A percentile compares a stretch with the other conserved stretches of the same genome.
Conservation (phyloP, 202 grass and related monocot genomes). For the Musa balbisiana region DNA sequence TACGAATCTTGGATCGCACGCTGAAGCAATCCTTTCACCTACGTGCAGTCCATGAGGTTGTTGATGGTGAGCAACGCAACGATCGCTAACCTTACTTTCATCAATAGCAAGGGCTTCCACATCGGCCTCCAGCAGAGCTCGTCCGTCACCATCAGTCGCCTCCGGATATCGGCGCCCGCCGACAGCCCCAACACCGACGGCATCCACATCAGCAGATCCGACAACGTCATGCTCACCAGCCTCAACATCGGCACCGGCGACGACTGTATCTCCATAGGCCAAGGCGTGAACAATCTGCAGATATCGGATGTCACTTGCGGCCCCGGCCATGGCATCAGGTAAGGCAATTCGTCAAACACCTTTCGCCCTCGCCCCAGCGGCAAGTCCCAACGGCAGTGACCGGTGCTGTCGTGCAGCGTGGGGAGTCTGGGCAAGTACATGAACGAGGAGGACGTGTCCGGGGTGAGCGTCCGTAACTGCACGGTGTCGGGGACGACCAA, state of each 20-base stretch:
- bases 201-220: constrained; percentile 37
- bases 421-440: constrained; percentile 37
- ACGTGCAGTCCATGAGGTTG: constrained; percentile 29
- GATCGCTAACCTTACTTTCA: constrained; percentile 15
- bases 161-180: constrained; percentile 29
- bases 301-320: constrained; percentile 38
- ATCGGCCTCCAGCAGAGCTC: constrained; percentile 41
- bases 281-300: constrained; percentile 27
- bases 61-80: constrained; percentile 26
- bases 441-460: constrained; percentile 13
- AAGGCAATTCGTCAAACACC: not conserved
- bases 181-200: constrained; percentile 57
- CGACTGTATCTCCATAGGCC: constrained; percentile 56
- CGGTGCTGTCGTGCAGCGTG: constrained; percentile 18
- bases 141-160: constrained; percentile 6
- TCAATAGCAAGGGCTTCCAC: constrained; percentile 68
- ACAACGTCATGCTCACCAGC: constrained; percentile 20
- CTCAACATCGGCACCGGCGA: constrained; percentile 45
- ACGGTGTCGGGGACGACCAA: not conserved
- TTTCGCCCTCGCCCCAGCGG: too few species aligned
- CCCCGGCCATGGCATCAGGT: constrained; percentile 53
- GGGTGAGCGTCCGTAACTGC: constrained; percentile 2
- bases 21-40: not conserved
- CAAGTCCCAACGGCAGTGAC: too few species aligned
- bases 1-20: not conserved